A percentile compares a stretch with the other conserved stretches of the same genome.
phyloP scores from a whole-genome alignment of 768 basidiomycete genomes.

The Naganishia onofrii region DNA sequence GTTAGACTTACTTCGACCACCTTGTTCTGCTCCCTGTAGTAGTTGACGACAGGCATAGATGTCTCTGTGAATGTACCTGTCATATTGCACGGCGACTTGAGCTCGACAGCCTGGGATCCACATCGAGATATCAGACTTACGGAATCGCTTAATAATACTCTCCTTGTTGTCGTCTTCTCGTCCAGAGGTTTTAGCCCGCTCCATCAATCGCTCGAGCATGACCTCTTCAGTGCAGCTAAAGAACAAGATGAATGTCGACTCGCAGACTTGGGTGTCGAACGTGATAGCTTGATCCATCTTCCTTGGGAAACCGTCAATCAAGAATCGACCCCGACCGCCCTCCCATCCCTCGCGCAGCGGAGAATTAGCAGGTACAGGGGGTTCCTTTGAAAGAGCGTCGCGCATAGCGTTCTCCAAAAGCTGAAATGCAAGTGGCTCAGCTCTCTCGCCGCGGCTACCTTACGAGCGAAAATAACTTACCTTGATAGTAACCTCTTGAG shows the following conservation, averaged over 20 bases:
- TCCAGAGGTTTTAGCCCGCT: slow-evolving; percentile 89
- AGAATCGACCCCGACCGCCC: slow-evolving; percentile 74
- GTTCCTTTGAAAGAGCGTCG: slow-evolving; percentile 57
- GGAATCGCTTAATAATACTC: slow-evolving; percentile 94
- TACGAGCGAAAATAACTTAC: slow-evolving; percentile 33
- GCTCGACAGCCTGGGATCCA: not conserved
- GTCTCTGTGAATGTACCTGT: slow-evolving; percentile 76
- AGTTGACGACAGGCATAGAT: slow-evolving; percentile 88
- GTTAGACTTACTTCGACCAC: slow-evolving; percentile 69
- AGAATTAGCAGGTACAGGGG: slow-evolving; percentile 30
- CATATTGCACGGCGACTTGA: not conserved
- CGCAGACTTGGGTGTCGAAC: slow-evolving; percentile 83
- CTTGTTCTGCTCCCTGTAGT: slow-evolving; percentile 67
- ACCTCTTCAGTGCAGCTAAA: slow-evolving; percentile 82
- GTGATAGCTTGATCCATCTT: slow-evolving; percentile 96
- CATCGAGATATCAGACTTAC: slow-evolving; percentile 56
- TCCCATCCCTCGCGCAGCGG: slow-evolving; percentile 56
- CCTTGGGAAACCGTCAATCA: slow-evolving; percentile 95
- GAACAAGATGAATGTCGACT: slow-evolving; percentile 75
- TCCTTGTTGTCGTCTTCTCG: slow-evolving; percentile 93
- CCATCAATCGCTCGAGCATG: slow-evolving; percentile 78
- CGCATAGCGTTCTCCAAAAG: slow-evolving; percentile 90
- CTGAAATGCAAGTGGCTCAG: slow-evolving; percentile 44
- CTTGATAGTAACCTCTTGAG: slow-evolving; percentile 91
- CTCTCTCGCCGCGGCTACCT: not conserved